Evolutionary conservation across 2,329 filamentous ascomycete genomes (phyloP), one percentile per base, ranked within the genome.

Genomic region (Aureobasidium zeae): DNA sequence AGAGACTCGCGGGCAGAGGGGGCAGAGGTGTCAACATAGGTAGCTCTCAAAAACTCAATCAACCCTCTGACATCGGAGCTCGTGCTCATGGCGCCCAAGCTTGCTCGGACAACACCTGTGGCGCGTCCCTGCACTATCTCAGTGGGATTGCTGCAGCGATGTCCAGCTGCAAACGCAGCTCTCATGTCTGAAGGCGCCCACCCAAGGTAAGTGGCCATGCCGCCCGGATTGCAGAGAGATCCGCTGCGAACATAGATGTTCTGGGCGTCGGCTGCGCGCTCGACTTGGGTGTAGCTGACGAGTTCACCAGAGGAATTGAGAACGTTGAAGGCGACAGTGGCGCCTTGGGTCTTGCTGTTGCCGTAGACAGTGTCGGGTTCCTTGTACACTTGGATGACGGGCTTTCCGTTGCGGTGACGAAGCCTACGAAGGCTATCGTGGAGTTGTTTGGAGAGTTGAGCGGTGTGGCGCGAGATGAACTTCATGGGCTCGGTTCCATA

Each of bases 71-170:
- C 77, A 59, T 98, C 91, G 6, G 69, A 67, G 20, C 76, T 57
- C 8, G 78, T 89, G 56, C 85, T 95, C 85, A 94, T 94, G 0
- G 88, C 86, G 3, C 89, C 91, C 0, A 96, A 62, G 54, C 89
- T 96, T 26, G 81, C 77, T 47, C 91, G 77, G 49, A 96, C 77
- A 25, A 93, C 77, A 1, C 91, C 91, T 0, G 86, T 94, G 2
- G 89, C 86, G 54, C 88, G 93, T 16, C 86, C 88, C 25, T 76
- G 73, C 51, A 91, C 77, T 28, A 94, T 73, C 49, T 94, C 86
- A 53, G 83, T 81, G 13, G 88, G 86, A 43, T 77, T 76, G 5
- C 87, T 88, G 60, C 91, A 98, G 28, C 86, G 76, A 57, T 87
- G 79, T 0, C 91, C 91, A 2, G 81, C 76, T 0, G 83, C 86